Conservation (phyloP, 306 rosid species). For the Rubus parviflorus region DNA sequence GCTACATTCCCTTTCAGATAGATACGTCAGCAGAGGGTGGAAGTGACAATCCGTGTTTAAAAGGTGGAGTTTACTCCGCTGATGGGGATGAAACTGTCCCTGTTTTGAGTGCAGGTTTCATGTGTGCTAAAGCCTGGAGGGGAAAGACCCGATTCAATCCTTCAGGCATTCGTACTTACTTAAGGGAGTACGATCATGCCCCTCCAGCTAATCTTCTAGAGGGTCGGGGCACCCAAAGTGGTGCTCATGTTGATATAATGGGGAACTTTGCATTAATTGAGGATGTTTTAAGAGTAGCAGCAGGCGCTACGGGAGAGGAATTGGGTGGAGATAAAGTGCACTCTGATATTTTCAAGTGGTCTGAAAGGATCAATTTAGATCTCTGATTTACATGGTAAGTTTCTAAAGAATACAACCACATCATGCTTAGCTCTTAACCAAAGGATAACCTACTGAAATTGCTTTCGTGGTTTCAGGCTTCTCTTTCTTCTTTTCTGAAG, state of each 20-base stretch:
- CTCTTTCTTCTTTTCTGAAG: neutral
- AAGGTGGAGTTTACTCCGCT: conserved; percentile 63
- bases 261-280: conserved; percentile 82
- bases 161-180: conserved; percentile 59
- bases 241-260: conserved; percentile 83
- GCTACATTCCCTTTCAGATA: conserved; percentile 80
- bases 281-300: conserved; percentile 78
- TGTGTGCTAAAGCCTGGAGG: conserved; percentile 86
- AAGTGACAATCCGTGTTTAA: conserved; percentile 51
- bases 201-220: conserved; percentile 85
- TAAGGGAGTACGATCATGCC: conserved; percentile 79
- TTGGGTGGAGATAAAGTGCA: conserved; percentile 71
- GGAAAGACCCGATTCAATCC: conserved; percentile 83
- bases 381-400: conserved; percentile 55
- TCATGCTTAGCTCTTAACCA: neutral
- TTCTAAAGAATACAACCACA: neutral
- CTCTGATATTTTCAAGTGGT: conserved; percentile 72
- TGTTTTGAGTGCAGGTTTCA: conserved; percentile 79
- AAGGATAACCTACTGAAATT: too few species aligned
- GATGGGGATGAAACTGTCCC: conserved; percentile 90
- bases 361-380: conserved; percentile 51
- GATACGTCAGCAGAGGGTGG: conserved; percentile 71
- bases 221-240: conserved; percentile 89
- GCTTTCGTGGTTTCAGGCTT: neutral
- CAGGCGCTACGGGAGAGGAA: conserved; percentile 75